Conservation (phyloP, 2,329 filamentous ascomycete genomes). For the Botrytis fragariae region DNA sequence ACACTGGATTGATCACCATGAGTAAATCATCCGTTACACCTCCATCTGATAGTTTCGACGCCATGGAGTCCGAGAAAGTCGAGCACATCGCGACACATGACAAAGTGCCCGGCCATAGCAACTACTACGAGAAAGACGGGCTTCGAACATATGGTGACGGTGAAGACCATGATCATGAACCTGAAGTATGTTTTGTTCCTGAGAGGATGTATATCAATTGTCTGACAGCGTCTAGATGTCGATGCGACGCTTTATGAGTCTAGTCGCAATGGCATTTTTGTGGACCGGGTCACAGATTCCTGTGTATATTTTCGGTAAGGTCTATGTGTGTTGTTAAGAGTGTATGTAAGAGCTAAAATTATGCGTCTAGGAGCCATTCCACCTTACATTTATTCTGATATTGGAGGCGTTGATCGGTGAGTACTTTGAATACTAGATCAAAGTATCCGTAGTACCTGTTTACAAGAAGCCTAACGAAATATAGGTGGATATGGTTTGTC, state of each 20-base stretch:
- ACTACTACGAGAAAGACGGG: constrained; percentile 34
- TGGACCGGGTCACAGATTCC: constrained; percentile 62
- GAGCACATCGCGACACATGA: neutral
- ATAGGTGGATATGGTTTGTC: constrained; percentile 38
- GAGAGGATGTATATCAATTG: neutral
- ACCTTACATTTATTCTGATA: constrained; percentile 55
- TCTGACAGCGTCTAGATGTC: constrained; percentile 50
- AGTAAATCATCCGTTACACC: neutral
- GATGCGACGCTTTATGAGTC: constrained; percentile 57
- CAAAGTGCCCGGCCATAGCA: constrained; percentile 29
- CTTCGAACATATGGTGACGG: constrained; percentile 47
- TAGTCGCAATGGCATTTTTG: constrained; percentile 57
- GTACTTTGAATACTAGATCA: neutral
- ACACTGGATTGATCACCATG: neutral
- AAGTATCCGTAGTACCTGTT: neutral
- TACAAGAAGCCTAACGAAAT: neutral
- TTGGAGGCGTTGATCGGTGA: constrained; percentile 50
- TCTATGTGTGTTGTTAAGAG: neutral
- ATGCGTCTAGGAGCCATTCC: constrained; percentile 44
- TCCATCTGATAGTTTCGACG: neutral
- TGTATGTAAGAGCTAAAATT: neutral
- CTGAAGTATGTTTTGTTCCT: constrained; percentile 40
- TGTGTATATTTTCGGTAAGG: constrained; percentile 49
- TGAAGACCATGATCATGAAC: constrained; percentile 47
- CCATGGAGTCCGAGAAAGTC: neutral